Base-by-base conservation (phyloP, 2,329 filamentous ascomycete genomes). In the Taxawa tesnikishii region DNA sequence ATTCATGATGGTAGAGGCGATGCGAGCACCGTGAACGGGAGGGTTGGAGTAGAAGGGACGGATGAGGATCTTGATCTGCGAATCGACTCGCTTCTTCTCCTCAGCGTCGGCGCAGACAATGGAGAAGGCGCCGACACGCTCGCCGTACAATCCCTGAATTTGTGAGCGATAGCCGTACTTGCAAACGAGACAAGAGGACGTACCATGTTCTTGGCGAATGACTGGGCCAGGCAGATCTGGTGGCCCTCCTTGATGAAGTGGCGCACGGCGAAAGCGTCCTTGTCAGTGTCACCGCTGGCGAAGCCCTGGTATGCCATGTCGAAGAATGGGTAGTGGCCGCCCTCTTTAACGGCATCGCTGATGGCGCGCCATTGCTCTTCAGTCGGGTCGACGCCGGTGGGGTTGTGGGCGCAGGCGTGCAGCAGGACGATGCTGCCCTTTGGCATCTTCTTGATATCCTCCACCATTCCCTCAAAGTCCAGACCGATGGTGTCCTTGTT, bases 261-360 rank as follows among this genome's bases (percentile, higher is more conserved):
- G 46, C 90, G 78, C 45, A 96, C 73, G 39, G 90, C 83, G 56
- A 88, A 96, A 43, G 90, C 90, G 57, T 98, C 88, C 61, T 78
- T 78, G 68, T 92, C 75, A 43, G 83, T 90, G 63, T 93, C 75
- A 47, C 88, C 88, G 43, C 80, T 90, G 48, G 88, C 88, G 54
- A 98, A 96, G 49, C 88, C 88, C 67, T 98, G 88, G 72, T 98
- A 98, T 43, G 88, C 88, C 87, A 94, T 94, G 62, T 96, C 88
- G 67, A 96, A 98, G 75, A 98, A 94, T 50, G 84, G 78, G 59
- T 80, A 93, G 72, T 96, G 88, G 31, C 71, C 77, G 58, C 81
- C 76, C 56, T 75, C 72, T 73, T 92, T 92, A 60, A 94, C 76
- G 40, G 79, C 81, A 39, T 80, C 65, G 60, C 82, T 83, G 59